Evolutionary conservation across 352 stramenopile species (phyloP).

Genomic region (Globisporangium paddicum): DNA sequence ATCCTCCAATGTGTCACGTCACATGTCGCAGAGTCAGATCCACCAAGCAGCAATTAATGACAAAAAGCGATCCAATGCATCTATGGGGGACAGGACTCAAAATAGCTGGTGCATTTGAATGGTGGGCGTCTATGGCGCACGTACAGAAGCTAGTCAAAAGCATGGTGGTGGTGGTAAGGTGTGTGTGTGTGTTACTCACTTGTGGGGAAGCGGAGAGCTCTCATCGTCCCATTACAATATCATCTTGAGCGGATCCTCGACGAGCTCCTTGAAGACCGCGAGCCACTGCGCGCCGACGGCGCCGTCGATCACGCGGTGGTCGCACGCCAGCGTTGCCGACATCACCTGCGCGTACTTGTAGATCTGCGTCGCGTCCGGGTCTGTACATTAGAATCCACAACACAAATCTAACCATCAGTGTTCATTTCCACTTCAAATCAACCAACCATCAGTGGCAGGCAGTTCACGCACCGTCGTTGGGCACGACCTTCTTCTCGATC

Average conservation of each 20-base stretch:
- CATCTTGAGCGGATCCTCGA: slow-evolving; percentile 97
- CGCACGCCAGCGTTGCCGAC: slow-evolving; percentile 95
- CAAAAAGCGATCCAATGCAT: too few relatives aligned
- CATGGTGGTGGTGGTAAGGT: not conserved
- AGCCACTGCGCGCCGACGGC: slow-evolving; percentile 96
- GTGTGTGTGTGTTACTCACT: not conserved
- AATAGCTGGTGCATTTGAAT: not conserved
- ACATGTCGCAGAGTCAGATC: not conserved
- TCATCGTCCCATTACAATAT: slow-evolving; percentile 82
- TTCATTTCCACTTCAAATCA: not conserved
- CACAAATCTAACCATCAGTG: slow-evolving; percentile 4
- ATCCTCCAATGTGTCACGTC: not conserved
- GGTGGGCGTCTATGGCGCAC: not conserved
- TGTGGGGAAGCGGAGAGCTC: not conserved
- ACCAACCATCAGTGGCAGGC: too few relatives aligned
- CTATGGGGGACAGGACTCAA: too few relatives aligned
- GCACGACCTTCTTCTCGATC: slow-evolving; percentile 95
- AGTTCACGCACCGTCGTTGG: slow-evolving; percentile 72
- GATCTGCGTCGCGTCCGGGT: slow-evolving; percentile 74
- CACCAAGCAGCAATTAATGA: not conserved
- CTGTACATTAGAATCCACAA: slow-evolving; percentile 26
- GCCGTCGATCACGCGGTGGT: slow-evolving; percentile 97
- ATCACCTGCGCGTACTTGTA: slow-evolving; percentile 91
- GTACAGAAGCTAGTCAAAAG: too few relatives aligned
- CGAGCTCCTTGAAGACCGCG: slow-evolving; percentile 93